Evolutionary conservation across 805 yeast species (phyloP).

Genomic region (Torulaspora delbrueckii): DNA sequence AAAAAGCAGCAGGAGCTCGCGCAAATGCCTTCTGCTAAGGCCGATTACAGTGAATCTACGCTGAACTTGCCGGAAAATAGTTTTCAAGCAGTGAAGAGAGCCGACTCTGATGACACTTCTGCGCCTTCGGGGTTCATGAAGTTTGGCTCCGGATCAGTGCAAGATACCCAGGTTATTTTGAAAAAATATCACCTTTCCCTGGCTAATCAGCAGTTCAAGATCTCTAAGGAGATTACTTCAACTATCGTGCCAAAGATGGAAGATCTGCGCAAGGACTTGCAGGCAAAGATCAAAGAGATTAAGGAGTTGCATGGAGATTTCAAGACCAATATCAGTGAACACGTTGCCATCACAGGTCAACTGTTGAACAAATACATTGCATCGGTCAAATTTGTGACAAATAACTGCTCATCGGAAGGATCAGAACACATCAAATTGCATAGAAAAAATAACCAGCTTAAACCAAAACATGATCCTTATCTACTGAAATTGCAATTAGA

Average conservation of each 20-base stretch:
- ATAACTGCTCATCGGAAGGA: slow-evolving; percentile 34
- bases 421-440: slow-evolving; percentile 22
- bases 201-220: slow-evolving; percentile 49
- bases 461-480: slow-evolving; percentile 54
- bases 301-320: slow-evolving; percentile 61
- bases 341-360: slow-evolving; percentile 60
- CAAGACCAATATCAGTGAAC: slow-evolving; percentile 54
- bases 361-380: slow-evolving; percentile 44
- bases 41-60: slow-evolving; percentile 4
- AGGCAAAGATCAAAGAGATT: slow-evolving; percentile 75
- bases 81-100: slow-evolving; percentile 10
- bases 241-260: slow-evolving; percentile 55
- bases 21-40: not conserved
- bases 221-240: slow-evolving; percentile 51
- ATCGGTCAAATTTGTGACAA: slow-evolving; percentile 39
- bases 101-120: slow-evolving; percentile 18
- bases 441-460: slow-evolving; percentile 27
- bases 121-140: slow-evolving; percentile 55
- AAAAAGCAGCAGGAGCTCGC: slow-evolving; percentile 14
- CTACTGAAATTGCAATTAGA: slow-evolving; percentile 56
- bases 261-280: slow-evolving; percentile 60
- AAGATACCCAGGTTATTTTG: slow-evolving; percentile 67
- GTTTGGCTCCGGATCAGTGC: slow-evolving; percentile 69
- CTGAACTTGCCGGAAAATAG: slow-evolving; percentile 4
- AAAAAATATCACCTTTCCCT: slow-evolving; percentile 59